A percentile compares a stretch with the other conserved stretches of the same genome.
Evolutionary conservation across 2,329 filamentous ascomycete species (phyloP).

Genomic region (Sporothrix brasiliensis): DNA sequence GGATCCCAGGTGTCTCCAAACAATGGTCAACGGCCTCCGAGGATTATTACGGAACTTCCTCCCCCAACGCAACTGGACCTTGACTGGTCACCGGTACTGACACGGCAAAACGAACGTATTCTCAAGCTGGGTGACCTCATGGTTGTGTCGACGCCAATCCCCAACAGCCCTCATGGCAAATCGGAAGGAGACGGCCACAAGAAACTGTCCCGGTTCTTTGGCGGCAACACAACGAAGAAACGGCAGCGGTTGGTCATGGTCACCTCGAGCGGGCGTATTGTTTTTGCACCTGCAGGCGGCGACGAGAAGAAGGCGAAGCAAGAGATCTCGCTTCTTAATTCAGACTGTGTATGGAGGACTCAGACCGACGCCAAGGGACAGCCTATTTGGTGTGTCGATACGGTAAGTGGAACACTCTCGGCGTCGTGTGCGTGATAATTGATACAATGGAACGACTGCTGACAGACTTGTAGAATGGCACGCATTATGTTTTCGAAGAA

Average conservation of each 20-base stretch:
- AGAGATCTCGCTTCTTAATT: slow-evolving; percentile 79
- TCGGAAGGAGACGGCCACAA: slow-evolving; percentile 71
- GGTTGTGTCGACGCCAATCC: slow-evolving; percentile 76
- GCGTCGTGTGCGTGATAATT: background rate
- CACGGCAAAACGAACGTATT: slow-evolving; percentile 87
- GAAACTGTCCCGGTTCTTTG: slow-evolving; percentile 92
- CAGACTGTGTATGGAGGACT: slow-evolving; percentile 76
- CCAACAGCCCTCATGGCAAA: slow-evolving; percentile 73
- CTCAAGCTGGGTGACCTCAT: slow-evolving; percentile 89
- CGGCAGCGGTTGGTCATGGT: slow-evolving; percentile 91
- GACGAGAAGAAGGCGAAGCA: slow-evolving; percentile 95
- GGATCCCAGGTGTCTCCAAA: slow-evolving; percentile 39
- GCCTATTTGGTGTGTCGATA: slow-evolving; percentile 87
- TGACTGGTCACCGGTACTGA: slow-evolving; percentile 96
- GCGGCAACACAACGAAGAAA: slow-evolving; percentile 88
- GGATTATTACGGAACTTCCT: slow-evolving; percentile 91
- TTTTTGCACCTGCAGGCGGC: slow-evolving; percentile 86
- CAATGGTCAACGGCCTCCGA: slow-evolving; percentile 63
- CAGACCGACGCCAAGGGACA: slow-evolving; percentile 85
- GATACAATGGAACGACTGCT: background rate
- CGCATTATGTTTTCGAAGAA: slow-evolving; percentile 93
- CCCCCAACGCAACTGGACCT: slow-evolving; percentile 97
- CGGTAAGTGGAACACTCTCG: slow-evolving; percentile 61
- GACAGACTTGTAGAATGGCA: slow-evolving; percentile 66
- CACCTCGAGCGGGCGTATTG: slow-evolving; percentile 85